Evolutionary conservation across 2,329 filamentous ascomycete species (phyloP), one percentile per base, ranked within the genome.

Genomic region (Hortaea sp.): DNA sequence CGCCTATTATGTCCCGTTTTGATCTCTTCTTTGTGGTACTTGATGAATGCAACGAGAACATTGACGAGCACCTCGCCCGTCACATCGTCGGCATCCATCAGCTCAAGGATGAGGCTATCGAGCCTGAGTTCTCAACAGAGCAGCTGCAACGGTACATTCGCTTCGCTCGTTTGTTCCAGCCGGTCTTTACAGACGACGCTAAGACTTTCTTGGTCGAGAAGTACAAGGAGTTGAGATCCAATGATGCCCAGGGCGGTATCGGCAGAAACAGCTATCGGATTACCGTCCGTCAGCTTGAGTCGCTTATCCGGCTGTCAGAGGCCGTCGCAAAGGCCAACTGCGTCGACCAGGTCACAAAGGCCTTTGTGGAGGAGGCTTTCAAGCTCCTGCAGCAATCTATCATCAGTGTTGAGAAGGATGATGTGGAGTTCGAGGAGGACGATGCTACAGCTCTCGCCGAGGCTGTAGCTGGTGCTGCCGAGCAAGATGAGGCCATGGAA

Each of bases 251-350:
- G 65, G 92, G 92, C 43, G 92, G 92, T 30, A 81, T 95, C 42
- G 92, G 92, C 49, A 80, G 88, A 61, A 97, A 95, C 69, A 94
- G 86, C 53, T 98, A 98, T 72, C 83, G 92, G 49, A 98, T 98
- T 64, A 98, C 92, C 0, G 92, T 98, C 42, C 81, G 92, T 62
- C 92, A 98, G 66, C 76, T 98, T 2, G 92, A 98, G 69, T 90
- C 84, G 62, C 82, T 98, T 76, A 97, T 98, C 55, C 88, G 92
- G 53, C 72, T 98, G 46, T 90, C 85, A 45, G 92, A 98, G 67
- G 92, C 92, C n/a, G 95, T 98, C 55, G 92, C 92, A 48, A 97
- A 97, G 68, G 88, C 88, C 48, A 97, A 95, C 63, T 98, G 92
- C 63, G 88, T 95, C 10, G 85, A 90, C 58, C 88, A 95, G 53